These are phyloP conservation scores for Ustilago esculenta DNA, from an alignment of 1,284 basidiomycete genomes.

Conservation along the genomic window DNA sequence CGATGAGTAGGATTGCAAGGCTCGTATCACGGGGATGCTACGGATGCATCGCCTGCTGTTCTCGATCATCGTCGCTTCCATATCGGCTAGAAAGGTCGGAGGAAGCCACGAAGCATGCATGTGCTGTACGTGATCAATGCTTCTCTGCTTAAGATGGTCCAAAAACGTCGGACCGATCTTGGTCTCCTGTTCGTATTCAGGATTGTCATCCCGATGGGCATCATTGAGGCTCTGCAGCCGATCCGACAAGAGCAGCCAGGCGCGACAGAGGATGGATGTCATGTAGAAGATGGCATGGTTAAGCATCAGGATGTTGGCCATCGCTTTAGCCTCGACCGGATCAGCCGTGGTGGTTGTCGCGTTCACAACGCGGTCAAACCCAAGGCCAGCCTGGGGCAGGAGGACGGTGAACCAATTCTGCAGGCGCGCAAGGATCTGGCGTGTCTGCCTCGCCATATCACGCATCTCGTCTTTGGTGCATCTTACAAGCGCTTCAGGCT, in stretches of 20 bases:
- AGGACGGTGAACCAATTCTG: conserved; percentile 19
- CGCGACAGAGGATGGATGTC: conserved; percentile 25
- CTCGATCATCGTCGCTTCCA: conserved; percentile 15
- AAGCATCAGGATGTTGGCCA: conserved; percentile 24
- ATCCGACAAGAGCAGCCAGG: conserved; percentile 28
- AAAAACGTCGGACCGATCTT: conserved; percentile 15
- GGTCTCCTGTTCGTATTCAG: conserved; percentile 11
- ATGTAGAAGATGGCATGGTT: conserved; percentile 29
- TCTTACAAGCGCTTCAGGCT: conserved; percentile 14
- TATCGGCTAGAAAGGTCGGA: conserved; percentile 19
- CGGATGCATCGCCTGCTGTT: conserved; percentile 19
- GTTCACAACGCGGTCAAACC: conserved; percentile 11
- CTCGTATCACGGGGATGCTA: conserved; percentile 19
- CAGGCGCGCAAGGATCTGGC: conserved; percentile 15
- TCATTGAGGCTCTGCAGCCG: conserved; percentile 26
- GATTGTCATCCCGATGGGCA: neutral
- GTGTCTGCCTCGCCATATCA: conserved; percentile 27
- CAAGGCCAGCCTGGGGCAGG: conserved; percentile 13
- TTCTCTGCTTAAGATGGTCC: conserved; percentile 14
- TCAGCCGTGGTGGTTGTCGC: conserved; percentile 5
- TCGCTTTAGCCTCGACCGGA: conserved; percentile 10
- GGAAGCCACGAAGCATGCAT: conserved; percentile 28
- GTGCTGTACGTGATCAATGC: conserved; percentile 22
- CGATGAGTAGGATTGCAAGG: conserved; percentile 16
- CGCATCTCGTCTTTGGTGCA: conserved; percentile 33